Evolutionary conservation across 805 yeast species (phyloP).

Genomic region (Wickerhamiella musiphila): DNA sequence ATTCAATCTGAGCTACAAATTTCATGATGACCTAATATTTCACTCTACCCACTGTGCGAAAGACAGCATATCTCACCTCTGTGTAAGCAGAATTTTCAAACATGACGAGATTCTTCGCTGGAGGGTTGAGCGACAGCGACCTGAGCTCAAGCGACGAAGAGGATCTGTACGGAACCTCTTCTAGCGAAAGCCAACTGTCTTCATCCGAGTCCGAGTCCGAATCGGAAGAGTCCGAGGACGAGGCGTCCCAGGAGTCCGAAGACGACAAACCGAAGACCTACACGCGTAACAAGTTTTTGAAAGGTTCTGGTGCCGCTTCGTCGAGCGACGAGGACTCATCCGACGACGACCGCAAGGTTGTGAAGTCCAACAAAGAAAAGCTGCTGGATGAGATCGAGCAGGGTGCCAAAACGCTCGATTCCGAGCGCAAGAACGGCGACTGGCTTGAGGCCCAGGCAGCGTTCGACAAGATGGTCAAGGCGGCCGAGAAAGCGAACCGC

Average conservation of each 20-base stretch:
- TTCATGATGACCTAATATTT: too few relatives aligned
- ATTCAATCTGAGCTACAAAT: too few relatives aligned
- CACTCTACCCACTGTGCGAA: too few relatives aligned
- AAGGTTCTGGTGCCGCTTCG: slow-evolving; percentile 23
- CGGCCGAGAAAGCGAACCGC: slow-evolving; percentile 51
- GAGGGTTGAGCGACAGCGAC: slow-evolving; percentile 35
- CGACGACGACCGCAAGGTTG: slow-evolving; percentile 66
- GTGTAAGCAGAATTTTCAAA: slow-evolving; percentile 1
- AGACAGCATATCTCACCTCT: not conserved
- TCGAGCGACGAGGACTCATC: slow-evolving; percentile 37
- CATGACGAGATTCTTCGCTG: slow-evolving; percentile 87
- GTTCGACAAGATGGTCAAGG: slow-evolving; percentile 60
- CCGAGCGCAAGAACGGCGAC: slow-evolving; percentile 50
- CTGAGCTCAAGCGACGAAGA: slow-evolving; percentile 48
- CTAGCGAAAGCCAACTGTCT: slow-evolving; percentile 24
- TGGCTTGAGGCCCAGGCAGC: slow-evolving; percentile 61
- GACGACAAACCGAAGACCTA: slow-evolving; percentile 23
- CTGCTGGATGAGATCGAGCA: slow-evolving; percentile 70
- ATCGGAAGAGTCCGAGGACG: slow-evolving; percentile 22
- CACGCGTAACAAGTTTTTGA: slow-evolving; percentile 21
- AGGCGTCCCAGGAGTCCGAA: slow-evolving; percentile 23
- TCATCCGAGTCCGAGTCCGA: slow-evolving; percentile 27
- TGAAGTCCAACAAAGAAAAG: slow-evolving; percentile 87
- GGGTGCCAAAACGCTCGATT: slow-evolving; percentile 48
- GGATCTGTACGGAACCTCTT: slow-evolving; percentile 28